phyloP scores from a whole-genome alignment of 176 grass and related monocot genomes.

The Avena sativa region DNA sequence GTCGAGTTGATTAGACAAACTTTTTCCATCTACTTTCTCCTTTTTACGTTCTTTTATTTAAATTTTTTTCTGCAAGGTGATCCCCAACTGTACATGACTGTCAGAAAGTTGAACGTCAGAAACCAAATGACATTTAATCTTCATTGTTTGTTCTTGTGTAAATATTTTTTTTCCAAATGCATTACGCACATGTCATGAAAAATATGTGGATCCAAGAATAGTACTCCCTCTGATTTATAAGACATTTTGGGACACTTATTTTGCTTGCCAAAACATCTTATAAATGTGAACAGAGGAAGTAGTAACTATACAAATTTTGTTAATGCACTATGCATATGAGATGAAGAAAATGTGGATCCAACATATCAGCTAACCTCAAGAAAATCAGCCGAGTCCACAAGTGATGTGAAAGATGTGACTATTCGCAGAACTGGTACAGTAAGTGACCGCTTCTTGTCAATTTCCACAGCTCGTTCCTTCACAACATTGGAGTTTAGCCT shows the following conservation, averaged over 20 bases:
- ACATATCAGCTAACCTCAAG: slow-evolving; percentile 68
- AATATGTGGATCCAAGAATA: slow-evolving; percentile 29
- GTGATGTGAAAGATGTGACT: slow-evolving; percentile 80
- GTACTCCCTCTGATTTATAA: neutral
- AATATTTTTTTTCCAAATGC: neutral
- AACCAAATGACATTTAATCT: neutral
- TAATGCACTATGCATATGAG: slow-evolving; percentile 20
- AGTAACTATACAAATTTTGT: neutral
- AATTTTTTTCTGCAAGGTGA: neutral
- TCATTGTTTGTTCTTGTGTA: slow-evolving; percentile 5
- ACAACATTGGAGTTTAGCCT: slow-evolving; percentile 46
- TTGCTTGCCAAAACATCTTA: too few species aligned
- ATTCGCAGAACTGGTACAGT: slow-evolving; percentile 82
- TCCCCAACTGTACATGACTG: neutral
- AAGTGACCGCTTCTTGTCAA: slow-evolving; percentile 73
- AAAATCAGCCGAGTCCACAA: slow-evolving; percentile 85
- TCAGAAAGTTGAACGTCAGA: neutral
- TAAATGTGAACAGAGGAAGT: too few species aligned
- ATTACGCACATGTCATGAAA: slow-evolving; percentile 25
- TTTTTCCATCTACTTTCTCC: neutral
- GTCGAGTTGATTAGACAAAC: neutral
- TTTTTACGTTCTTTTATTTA: slow-evolving; percentile 8
- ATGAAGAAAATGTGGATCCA: slow-evolving; percentile 38
- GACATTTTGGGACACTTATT: too few species aligned
- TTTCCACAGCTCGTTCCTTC: slow-evolving; percentile 67